Conservation (phyloP, 2,329 filamentous ascomycete species). For the Metarhizium guizhouense region DNA sequence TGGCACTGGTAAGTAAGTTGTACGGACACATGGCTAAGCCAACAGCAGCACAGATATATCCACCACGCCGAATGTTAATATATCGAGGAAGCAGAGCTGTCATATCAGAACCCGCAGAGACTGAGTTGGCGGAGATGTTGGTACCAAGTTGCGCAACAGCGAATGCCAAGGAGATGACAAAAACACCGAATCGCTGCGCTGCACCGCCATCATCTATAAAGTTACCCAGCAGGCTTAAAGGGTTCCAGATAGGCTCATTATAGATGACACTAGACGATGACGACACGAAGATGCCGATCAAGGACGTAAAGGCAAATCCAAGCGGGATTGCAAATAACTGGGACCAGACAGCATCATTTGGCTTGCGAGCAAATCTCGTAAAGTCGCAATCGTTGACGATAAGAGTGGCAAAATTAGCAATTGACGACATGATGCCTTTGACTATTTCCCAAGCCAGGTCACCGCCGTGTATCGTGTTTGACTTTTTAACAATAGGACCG, state of each 20-base stretch:
- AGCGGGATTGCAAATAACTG: conserved; percentile 68
- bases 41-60: conserved; percentile 73
- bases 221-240: conserved; percentile 53
- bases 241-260: conserved; percentile 62
- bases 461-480: conserved; percentile 53
- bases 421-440: conserved; percentile 77
- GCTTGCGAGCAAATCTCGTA: conserved; percentile 70
- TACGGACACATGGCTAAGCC: conserved; percentile 83
- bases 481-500: conserved; percentile 71
- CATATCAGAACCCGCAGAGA: conserved; percentile 76
- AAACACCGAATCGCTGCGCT: conserved; percentile 64
- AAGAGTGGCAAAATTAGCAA: conserved; percentile 84
- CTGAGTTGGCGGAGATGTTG: conserved; percentile 80
- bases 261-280: conserved; percentile 65
- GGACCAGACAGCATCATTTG: conserved; percentile 68
- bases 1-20: conserved; percentile 64
- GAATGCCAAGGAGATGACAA: conserved; percentile 62
- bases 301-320: conserved; percentile 69
- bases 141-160: conserved; percentile 76
- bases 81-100: conserved; percentile 71
- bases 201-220: conserved; percentile 63
- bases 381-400: conserved; percentile 82
- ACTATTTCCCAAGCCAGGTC: conserved; percentile 74
- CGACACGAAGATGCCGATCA: conserved; percentile 74
- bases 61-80: conserved; percentile 77